These are phyloP conservation scores for Haberlea rhodopensis DNA, from an alignment of 257 asterid genomes.

Conservation along the genomic window DNA sequence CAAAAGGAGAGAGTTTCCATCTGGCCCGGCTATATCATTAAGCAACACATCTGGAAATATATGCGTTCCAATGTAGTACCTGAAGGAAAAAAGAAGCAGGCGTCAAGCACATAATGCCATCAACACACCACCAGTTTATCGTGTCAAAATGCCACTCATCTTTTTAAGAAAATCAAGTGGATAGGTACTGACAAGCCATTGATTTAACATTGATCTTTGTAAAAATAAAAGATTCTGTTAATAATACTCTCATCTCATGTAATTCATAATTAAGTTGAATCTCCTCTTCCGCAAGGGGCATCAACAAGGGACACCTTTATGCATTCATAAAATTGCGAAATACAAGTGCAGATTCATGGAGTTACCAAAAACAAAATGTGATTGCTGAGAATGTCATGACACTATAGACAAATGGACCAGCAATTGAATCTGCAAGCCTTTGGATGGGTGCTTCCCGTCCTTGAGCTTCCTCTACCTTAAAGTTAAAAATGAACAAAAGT, in stretches of 20 bases:
- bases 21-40: conserved; percentile 97
- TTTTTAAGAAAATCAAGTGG: neutral
- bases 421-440: conserved; percentile 96
- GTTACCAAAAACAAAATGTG: conserved; percentile 93
- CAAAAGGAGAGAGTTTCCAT: conserved; percentile 83
- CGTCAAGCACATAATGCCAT: conserved; percentile 23
- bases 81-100: conserved; percentile 31
- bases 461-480: conserved; percentile 96
- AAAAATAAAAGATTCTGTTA: neutral
- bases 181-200: neutral
- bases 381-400: conserved; percentile 91
- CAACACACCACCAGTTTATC: conserved; percentile 9
- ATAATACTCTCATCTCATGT: conserved; percentile 12
- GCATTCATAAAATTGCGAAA: conserved; percentile 13
- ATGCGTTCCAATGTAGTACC: conserved; percentile 79
- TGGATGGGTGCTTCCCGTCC: conserved; percentile 99
- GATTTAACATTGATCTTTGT: neutral
- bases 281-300: conserved; percentile 2
- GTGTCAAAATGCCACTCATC: neutral
- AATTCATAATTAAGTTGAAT: conserved; percentile 11
- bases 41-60: conserved; percentile 86
- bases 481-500: conserved; percentile 15
- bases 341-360: conserved; percentile 25
- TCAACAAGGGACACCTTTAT: conserved; percentile 11
- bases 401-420: conserved; percentile 94